Conservation (phyloP, 1,284 basidiomycete species). For the Leccinum angustisporum region DNA sequence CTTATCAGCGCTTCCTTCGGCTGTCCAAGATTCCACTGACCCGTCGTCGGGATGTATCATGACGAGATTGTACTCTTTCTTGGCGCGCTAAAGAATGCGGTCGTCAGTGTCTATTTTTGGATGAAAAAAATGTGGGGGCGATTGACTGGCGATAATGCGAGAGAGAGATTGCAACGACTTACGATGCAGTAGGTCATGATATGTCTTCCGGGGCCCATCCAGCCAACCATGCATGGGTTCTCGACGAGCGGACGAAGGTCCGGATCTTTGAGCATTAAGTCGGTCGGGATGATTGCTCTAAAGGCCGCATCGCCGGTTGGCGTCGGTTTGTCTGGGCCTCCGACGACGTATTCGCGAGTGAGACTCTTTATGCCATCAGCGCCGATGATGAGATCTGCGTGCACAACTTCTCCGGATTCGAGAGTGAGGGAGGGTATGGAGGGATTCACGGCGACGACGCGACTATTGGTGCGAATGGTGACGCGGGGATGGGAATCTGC, state of each 20-base stretch:
- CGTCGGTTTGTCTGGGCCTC: constrained; percentile 37
- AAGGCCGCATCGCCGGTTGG: constrained; percentile 43
- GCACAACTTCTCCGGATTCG: constrained; percentile 43
- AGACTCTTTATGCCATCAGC: constrained; percentile 55
- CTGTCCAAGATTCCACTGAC: constrained; percentile 42
- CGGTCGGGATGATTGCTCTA: constrained; percentile 37
- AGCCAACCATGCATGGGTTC: constrained; percentile 39
- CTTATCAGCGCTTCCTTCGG: constrained; percentile 39
- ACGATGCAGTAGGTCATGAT: constrained; percentile 40
- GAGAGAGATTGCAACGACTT: not conserved
- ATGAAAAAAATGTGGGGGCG: not conserved
- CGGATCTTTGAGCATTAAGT: constrained; percentile 35
- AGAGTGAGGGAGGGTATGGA: constrained; percentile 39
- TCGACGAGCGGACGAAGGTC: constrained; percentile 37
- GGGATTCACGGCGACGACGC: constrained; percentile 44
- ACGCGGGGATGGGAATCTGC: constrained; percentile 42
- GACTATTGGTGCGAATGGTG: constrained; percentile 42
- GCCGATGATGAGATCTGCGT: constrained; percentile 50
- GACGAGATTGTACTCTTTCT: constrained; percentile 51
- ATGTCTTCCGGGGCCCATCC: constrained; percentile 41
- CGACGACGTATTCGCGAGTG: constrained; percentile 44
- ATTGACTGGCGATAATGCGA: not conserved
- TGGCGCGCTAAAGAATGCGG: constrained; percentile 32
- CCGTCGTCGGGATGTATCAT: constrained; percentile 44
- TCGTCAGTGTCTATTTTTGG: not conserved